Conservation (phyloP, 2,329 filamentous ascomycete species). For the Exophiala sp. region DNA sequence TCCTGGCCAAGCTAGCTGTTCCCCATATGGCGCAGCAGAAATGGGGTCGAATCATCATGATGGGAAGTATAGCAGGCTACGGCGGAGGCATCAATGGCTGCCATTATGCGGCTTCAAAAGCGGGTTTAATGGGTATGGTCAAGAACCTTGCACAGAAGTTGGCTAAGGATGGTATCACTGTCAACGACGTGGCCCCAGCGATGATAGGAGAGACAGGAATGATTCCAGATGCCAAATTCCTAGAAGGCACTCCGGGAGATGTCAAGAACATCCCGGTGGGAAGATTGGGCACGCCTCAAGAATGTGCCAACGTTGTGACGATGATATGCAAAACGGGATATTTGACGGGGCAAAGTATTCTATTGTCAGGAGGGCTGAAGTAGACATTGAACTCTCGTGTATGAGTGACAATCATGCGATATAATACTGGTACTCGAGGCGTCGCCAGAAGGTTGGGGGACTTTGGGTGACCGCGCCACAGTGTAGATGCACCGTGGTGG, state of each 20-base stretch:
- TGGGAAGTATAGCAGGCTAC: constrained; percentile 58
- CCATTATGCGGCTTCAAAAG: constrained; percentile 51
- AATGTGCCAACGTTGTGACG: constrained; percentile 56
- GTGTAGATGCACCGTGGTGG: too few relatives aligned
- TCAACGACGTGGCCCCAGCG: constrained; percentile 63
- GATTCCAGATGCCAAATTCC: constrained; percentile 52
- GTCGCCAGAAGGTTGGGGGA: too few relatives aligned
- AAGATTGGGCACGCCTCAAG: constrained; percentile 52
- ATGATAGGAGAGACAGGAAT: constrained; percentile 62
- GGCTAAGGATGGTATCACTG: constrained; percentile 56
- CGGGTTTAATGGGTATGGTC: constrained; percentile 59
- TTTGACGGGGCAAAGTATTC: constrained; percentile 52
- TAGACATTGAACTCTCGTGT: constrained; percentile 30
- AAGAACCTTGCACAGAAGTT: constrained; percentile 57
- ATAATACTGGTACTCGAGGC: too few relatives aligned
- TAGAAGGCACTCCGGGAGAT: constrained; percentile 52
- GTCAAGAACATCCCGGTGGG: constrained; percentile 56
- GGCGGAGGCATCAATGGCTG: constrained; percentile 61
- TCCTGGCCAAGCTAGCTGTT: constrained; percentile 55
- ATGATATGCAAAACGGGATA: constrained; percentile 59
- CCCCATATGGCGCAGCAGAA: constrained; percentile 54
- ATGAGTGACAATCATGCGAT: background rate
- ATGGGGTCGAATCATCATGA: constrained; percentile 61
- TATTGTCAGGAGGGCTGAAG: constrained; percentile 50
- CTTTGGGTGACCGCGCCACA: too few relatives aligned